Base-by-base conservation (phyloP, 2,329 filamentous ascomycete genomes). In the Dactylonectria macrodidyma region DNA sequence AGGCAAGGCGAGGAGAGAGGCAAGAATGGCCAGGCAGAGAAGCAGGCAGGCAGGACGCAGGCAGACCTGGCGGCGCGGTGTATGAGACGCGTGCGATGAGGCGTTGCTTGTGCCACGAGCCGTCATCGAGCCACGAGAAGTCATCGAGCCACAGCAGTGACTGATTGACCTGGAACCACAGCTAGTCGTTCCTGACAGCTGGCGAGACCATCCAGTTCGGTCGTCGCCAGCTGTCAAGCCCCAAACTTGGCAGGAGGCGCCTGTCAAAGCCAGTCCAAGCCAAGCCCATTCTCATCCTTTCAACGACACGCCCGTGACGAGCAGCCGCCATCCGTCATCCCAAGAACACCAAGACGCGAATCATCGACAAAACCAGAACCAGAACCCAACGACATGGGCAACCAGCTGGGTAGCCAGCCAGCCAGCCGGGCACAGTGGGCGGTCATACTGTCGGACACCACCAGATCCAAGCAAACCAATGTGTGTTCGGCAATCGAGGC, bases 301-400 rank as follows among this genome's bases (percentile, higher is more conserved):
- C 56, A 59, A 41, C 56, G 14, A 41, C 48, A 66, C 60, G 38
- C 47, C 62, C 62, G 60, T n/a, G 70, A 30, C 59, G 70, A 59
- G 66, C 62, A 68, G 46, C 69, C 51, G 51, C 33, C 67, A 71
- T 56, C 64, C 44, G 51, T 38, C 67, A 71, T 56, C 64, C 44
- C 68, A 63, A 62, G 61, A 62, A 66, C 69, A 58, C 66, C 63
- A 38, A 64, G 26, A 59, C 67, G 63, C 60, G 62, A 69, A 64
- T 67, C 65, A 68, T 59, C 68, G 47, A 60, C 69, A 19, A 19
- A 19, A 19, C 19, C 19, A 19, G 65, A 61, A 62, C 62, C 46
- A 61, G 59, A 44, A 51, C 41, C 38, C 33, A 34, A 48, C 34
- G 36, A 24, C 24, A 11, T 24, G 38, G 44, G 44, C 34, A 41